Conservation (phyloP, 192 early-diverging fungal genomes). For the Entophlyctis helioformis region DNA sequence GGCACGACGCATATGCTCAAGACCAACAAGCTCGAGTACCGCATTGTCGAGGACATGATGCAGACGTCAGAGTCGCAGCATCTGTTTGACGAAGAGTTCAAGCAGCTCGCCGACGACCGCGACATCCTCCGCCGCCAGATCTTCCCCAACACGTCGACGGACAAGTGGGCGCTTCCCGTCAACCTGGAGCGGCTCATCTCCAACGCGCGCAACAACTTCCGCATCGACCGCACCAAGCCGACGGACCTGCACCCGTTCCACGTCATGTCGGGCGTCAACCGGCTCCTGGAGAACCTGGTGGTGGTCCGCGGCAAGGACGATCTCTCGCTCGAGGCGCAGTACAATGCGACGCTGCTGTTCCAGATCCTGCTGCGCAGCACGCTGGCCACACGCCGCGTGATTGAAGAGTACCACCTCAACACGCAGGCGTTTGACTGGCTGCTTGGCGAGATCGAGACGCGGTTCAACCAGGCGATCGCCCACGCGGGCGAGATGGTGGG, state of each 20-base stretch:
- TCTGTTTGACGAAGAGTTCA: slow-evolving; percentile 71
- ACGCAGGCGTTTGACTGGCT: slow-evolving; percentile 88
- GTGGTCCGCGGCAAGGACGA: slow-evolving; percentile 86
- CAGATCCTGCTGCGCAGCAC: slow-evolving; percentile 73
- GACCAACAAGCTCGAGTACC: slow-evolving; percentile 54
- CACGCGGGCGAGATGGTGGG: slow-evolving; percentile 98
- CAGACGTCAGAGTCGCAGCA: slow-evolving; percentile 57
- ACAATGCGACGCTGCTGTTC: slow-evolving; percentile 88
- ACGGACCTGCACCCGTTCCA: slow-evolving; percentile 79
- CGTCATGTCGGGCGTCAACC: slow-evolving; percentile 59
- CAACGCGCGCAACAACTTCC: slow-evolving; percentile 86
- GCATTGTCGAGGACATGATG: slow-evolving; percentile 64
- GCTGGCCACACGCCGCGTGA: slow-evolving; percentile 69
- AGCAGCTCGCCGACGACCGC: slow-evolving; percentile 67
- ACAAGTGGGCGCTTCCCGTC: slow-evolving; percentile 77
- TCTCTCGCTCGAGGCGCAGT: slow-evolving; percentile 76
- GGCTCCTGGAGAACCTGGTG: slow-evolving; percentile 56
- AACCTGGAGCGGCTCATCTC: slow-evolving; percentile 81
- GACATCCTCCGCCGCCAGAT: slow-evolving; percentile 62
- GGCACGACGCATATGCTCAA: slow-evolving; percentile 44
- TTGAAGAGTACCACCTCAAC: slow-evolving; percentile 82
- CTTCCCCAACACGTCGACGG: slow-evolving; percentile 50
- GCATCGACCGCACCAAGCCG: slow-evolving; percentile 62
- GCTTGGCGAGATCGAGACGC: slow-evolving; percentile 81
- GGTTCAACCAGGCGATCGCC: slow-evolving; percentile 84